Conservation (phyloP, 768 basidiomycete genomes). For the Amanita fuliginea region DNA sequence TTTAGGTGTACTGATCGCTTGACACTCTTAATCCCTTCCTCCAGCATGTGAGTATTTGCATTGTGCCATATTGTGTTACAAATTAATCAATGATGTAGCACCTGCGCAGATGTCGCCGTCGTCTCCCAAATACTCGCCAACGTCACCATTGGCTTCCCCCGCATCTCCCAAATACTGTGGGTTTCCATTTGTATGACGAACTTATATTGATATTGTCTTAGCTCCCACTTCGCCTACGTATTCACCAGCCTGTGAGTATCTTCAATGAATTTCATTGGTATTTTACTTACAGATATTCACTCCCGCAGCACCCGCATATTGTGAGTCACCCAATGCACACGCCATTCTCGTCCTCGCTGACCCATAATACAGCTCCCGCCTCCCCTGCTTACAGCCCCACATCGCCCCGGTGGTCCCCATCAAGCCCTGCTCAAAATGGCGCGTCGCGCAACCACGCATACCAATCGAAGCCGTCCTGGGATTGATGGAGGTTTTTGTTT, state of each 20-base stretch:
- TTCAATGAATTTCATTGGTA: not conserved
- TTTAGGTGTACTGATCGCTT: slow-evolving; percentile 14
- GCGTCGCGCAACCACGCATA: slow-evolving; percentile 31
- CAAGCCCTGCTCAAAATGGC: slow-evolving; percentile 61
- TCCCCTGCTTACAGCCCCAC: slow-evolving; percentile 83
- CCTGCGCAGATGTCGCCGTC: slow-evolving; percentile 80
- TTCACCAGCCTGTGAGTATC: slow-evolving; percentile 72
- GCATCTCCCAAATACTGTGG: slow-evolving; percentile 88
- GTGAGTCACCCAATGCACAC: slow-evolving; percentile 28
- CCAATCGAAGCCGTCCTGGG: slow-evolving; percentile 42
- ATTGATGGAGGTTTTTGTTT: slow-evolving; percentile 17
- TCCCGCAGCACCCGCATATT: slow-evolving; percentile 64
- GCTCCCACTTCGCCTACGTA: slow-evolving; percentile 84
- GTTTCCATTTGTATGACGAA: slow-evolving; percentile 17
- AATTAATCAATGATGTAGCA: slow-evolving; percentile 27
- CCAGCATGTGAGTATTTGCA: slow-evolving; percentile 48
- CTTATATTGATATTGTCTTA: slow-evolving; percentile 18
- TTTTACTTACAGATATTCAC: not conserved
- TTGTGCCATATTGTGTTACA: not conserved
- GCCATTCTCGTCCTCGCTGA: not conserved
- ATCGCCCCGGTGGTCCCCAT: slow-evolving; percentile 76
- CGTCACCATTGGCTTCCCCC: slow-evolving; percentile 83
- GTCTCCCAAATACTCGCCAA: slow-evolving; percentile 89
- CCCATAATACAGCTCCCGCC: slow-evolving; percentile 48
- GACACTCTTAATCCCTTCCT: slow-evolving; percentile 1